Evolutionary conservation across 345 rosid genomes (phyloP).

Genomic region (Gossypium longicalyx): DNA sequence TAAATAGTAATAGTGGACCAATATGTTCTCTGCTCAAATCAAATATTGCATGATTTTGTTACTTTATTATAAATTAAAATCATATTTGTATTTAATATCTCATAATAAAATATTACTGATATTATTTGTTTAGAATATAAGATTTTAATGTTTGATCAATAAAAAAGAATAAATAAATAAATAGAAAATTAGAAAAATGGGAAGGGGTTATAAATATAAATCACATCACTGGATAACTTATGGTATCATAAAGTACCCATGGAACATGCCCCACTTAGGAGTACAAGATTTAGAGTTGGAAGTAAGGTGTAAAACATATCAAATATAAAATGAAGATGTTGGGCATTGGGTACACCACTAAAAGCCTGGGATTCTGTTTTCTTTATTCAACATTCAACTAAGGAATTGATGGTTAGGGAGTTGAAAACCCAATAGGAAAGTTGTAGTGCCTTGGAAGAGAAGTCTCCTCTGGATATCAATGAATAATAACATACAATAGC

Average conservation of each 20-base stretch:
- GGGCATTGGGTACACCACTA: conserved; percentile 21
- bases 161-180: not conserved
- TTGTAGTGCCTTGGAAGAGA: conserved; percentile 24
- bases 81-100: no score
- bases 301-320: not conserved
- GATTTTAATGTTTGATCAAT: no score
- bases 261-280: not conserved
- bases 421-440: conserved; percentile 19
- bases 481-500: conserved; percentile 28
- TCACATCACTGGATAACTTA: not conserved
- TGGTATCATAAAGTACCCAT: not conserved
- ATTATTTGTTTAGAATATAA: no score
- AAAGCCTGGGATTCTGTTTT: conserved; percentile 32
- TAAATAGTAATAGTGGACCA: no score
- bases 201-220: not conserved
- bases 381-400: conserved; percentile 2
- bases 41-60: no score
- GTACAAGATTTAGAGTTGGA: not conserved
- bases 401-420: conserved; percentile 7
- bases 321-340: conserved; percentile 12
- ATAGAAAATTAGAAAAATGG: not conserved
- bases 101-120: no score
- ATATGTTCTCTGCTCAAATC: no score
- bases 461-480: conserved; percentile 38
- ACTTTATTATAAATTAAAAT: no score